Conservation (phyloP, 345 rosid genomes). For the Mangifera indica region DNA sequence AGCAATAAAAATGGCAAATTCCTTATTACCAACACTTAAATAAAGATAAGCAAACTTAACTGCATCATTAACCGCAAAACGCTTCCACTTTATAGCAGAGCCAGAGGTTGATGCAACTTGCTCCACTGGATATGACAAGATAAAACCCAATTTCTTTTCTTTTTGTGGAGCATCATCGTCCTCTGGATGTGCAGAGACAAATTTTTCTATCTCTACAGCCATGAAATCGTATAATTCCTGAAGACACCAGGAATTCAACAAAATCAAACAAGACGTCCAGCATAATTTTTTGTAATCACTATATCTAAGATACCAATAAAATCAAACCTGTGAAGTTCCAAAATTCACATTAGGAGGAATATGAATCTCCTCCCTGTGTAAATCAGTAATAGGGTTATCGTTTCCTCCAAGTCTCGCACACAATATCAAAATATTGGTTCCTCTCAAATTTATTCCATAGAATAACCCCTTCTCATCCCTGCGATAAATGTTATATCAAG, state of each 20-base stretch:
- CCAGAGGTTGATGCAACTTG: conserved; percentile 34
- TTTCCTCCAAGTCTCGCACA: conserved; percentile 52
- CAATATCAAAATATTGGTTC: conserved; percentile 36
- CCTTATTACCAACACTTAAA: no score
- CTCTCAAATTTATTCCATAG: conserved; percentile 58
- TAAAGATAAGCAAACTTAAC: conserved; percentile 29
- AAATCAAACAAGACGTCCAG: no score
- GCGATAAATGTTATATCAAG: neutral
- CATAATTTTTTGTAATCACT: no score
- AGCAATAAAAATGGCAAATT: neutral
- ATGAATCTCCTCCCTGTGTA: conserved; percentile 48
- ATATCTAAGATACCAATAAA: neutral
- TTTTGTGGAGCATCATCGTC: conserved; percentile 18
- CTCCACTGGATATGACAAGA: conserved; percentile 40
- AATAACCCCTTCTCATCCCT: conserved; percentile 59
- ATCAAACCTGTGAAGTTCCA: conserved; percentile 42
- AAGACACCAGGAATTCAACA: no score
- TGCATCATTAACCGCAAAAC: conserved; percentile 35
- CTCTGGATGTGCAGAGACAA: conserved; percentile 32
- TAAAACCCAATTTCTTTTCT: conserved; percentile 42
- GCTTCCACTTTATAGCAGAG: conserved; percentile 44
- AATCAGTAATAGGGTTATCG: conserved; percentile 47
- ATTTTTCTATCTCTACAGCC: conserved; percentile 47
- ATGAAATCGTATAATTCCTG: conserved; percentile 49
- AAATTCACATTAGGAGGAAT: conserved; percentile 38